Evolutionary conservation across 1,139 yeast species (phyloP), one percentile per base, ranked within the genome.

Genomic region (Geotrichum aggregatum): DNA sequence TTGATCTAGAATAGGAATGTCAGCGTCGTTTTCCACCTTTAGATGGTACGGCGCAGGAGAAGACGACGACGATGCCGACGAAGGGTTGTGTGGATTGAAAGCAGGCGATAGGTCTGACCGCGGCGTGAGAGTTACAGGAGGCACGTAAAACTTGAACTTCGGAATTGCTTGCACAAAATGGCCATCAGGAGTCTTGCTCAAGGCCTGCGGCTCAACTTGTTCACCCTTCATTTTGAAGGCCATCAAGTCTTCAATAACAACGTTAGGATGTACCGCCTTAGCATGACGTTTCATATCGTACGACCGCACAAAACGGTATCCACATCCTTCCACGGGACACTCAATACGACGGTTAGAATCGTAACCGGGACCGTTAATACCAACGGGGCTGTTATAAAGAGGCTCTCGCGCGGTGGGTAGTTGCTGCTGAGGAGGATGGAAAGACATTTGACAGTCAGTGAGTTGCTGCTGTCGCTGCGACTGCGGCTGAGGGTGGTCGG

Each of bases 201-300:
- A 16, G 34, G 36, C 36, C 36, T 5, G 19, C 16, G 18, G 18
- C 16, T n/a, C 16, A 16, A 3, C 36, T 18, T 5, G 36, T 18
- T 34, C 36, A 16, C 10, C 10, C 36, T 4, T n/a, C 36, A 18
- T n/a, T 18, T 34, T 34, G 16, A 18, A n/a, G 16, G 16, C 19
- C 8, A 10, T 2, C 14, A n/a, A 16, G 18, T 34, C 46, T 11
- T 54, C 55, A 38, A 52, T 33, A n/a, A 46, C 44, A 24, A 52
- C 47, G 24, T 40, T 44, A 18, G 59, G 53, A 45, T 67, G 71
- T 24, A 52, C 52, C 4, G 66, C 58, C 11, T 59, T 60, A 26
- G 69, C 49, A 51, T 73, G 77, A 6, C 77, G 65, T 21, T 60
- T 59, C 51, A 72, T 54, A 55, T 73, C 77, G 56, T 73, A 73